These are phyloP conservation scores for Coccomyxa subellipsoidea DNA, from an alignment of 163 green algal genomes.

Conservation along the genomic window DNA sequence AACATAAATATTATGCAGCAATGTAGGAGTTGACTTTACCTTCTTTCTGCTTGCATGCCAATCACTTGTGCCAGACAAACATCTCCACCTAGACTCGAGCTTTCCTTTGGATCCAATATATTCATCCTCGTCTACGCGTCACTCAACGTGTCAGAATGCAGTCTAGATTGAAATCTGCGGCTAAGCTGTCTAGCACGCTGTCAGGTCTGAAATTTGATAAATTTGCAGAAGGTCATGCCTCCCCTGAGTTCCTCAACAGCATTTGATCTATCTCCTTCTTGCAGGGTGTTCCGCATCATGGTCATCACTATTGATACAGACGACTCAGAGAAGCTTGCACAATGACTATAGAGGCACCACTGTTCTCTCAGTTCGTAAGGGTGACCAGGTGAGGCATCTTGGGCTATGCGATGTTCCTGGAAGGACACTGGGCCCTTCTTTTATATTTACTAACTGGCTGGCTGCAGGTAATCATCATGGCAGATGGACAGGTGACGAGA, in stretches of 20 bases:
- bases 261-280: neutral
- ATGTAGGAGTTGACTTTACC: too few species aligned
- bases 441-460: neutral
- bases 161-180: neutral
- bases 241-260: neutral
- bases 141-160: neutral
- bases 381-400: conserved; percentile 42
- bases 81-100: too few species aligned
- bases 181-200: neutral
- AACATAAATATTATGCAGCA: too few species aligned
- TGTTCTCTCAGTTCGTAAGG: conserved; percentile 87
- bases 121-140: too few species aligned
- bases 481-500: conserved; percentile 83
- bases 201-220: neutral
- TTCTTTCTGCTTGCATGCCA: too few species aligned
- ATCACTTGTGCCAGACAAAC: too few species aligned
- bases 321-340: neutral
- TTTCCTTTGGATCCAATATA: too few species aligned
- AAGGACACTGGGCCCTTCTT: neutral
- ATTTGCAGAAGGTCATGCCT: neutral
- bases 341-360: conserved; percentile 58
- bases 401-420: neutral
- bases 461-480: conserved; percentile 74
- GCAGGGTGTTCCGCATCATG: neutral
- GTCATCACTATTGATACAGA: neutral